Base-by-base conservation (phyloP, 176 grass and related monocot species). In the Ananas comosus region DNA sequence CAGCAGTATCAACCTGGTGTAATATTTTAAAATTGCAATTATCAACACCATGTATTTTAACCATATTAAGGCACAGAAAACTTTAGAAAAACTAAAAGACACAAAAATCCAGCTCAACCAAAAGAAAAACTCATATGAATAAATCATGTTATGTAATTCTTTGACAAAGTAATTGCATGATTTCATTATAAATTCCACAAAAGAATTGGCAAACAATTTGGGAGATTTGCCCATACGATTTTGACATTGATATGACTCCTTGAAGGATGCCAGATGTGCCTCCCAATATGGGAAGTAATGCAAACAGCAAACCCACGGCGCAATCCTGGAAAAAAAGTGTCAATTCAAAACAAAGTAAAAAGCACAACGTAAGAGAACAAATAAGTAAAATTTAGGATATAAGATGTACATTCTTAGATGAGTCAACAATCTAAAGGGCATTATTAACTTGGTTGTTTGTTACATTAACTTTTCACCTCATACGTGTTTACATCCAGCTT, bases 231-330 rank as follows among this genome's bases (percentile, higher is more conserved):
- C 84, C 87, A 72, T 86, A 99, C 95, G 87, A 86, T 58, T 99
- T 99, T 10, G 80, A 74, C 87, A 94, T 90, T 76, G 90, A 99
- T 64, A 82, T 82, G 66, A 91, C 87, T 59, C 95, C 95, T 51
- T 94, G 95, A 84, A 93, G 87, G 80, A 99, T 69, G 50, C 90
- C 90, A 71, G 87, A 99, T 12, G 95, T 64, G 17, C 95, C 95
- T 73, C 90, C 91, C 74, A 99, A 72, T 85, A 99, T 87, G 22
- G 95, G 95, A 82, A 99, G 87, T 75, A 99, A 78, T 51, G 95
- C 95, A 88, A 99, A 99, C 51, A 99, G 82, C 79, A 99, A 81
- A 79, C 95, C 95, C 74, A 99, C 87, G 80, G 95, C 90, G 84
- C 95, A 99, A 86, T 99, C 95, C 95, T 99, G 74, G 64, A 53